These are phyloP conservation scores for Penicillium sp. DNA, from an alignment of 2,329 filamentous ascomycete genomes.

Conservation along the genomic window DNA sequence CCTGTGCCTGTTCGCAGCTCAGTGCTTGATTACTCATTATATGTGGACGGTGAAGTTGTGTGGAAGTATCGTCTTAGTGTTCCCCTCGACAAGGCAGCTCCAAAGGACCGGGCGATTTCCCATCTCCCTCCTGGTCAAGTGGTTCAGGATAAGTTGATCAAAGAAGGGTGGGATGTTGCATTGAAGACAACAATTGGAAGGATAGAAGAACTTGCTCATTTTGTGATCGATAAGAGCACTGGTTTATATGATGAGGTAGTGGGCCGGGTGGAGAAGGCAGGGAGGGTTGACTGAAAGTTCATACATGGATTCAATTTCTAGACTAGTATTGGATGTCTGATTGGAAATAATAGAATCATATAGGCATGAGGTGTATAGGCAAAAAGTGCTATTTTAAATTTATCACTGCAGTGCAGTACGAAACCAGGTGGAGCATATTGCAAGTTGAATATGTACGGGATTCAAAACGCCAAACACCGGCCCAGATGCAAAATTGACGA, in stretches of 20 bases:
- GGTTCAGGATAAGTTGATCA: slow-evolving; percentile 32
- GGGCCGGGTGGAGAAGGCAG: slow-evolving; percentile 19
- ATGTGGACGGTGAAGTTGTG: slow-evolving; percentile 75
- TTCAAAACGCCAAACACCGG: slow-evolving; percentile 25
- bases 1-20: slow-evolving; percentile 49
- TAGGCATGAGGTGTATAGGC: not conserved
- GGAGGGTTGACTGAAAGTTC: slow-evolving; percentile 23
- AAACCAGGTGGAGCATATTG: not conserved
- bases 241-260: slow-evolving; percentile 21
- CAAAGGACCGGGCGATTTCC: slow-evolving; percentile 5
- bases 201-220: slow-evolving; percentile 21
- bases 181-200: slow-evolving; percentile 24
- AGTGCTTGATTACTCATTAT: slow-evolving; percentile 78
- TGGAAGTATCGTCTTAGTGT: slow-evolving; percentile 64
- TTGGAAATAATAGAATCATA: too few species aligned
- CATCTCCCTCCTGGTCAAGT: slow-evolving; percentile 37
- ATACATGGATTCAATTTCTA: too few species aligned
- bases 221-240: slow-evolving; percentile 8
- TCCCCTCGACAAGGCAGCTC: slow-evolving; percentile 28
- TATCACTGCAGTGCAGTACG: not conserved
- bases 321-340: too few species aligned
- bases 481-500: slow-evolving; percentile 24
- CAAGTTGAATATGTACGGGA: slow-evolving; percentile 14
- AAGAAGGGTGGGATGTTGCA: slow-evolving; percentile 25
- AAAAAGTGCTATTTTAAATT: not conserved